Evolutionary conservation across 192 early-diverging fungal species (phyloP), one percentile per base, ranked within the genome.

Genomic region (Coemansia sp.): DNA sequence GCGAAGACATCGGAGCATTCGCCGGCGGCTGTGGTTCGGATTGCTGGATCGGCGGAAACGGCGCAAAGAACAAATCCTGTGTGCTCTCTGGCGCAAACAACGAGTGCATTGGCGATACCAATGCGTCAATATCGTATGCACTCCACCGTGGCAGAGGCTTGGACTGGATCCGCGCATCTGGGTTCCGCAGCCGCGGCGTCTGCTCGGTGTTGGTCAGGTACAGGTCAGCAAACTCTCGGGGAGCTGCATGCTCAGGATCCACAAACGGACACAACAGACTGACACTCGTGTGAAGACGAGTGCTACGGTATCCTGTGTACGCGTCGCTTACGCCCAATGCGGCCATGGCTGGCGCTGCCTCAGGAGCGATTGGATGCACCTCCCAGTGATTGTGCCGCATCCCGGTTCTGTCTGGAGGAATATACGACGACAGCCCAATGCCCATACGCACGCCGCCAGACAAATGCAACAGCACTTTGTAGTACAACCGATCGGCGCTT

Each of bases 341-440:
- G 3, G 68, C 53, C 37, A 61, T 54, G 2, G 67, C 61, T 2
- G 15, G 26, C 0, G 70, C 71, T 20, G 58, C 56, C 34, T 81
- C 79, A 10, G 74, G 79, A 18, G 79, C 79, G 37, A 76, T 81
- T 5, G 79, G 79, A 44, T 76, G 73, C 4, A 81, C 74, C 15
- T 81, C 74, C 79, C 79, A 81, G 36, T 81, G 79, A 38, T 76
- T 81, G 54, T 67, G 73, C 11, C 73, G 69, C 18, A 64, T 37
- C 17, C 79, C 79, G 17, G 56, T 10, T 2, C 25, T 17, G 54
- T 73, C 74, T 3, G 79, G 79, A 21, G 74, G 69, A 17, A 76
- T 76, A 31, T 64, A 75, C 24, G 79, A 63, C 14, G 73, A 81
- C 20, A 81, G 70, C 0, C 79, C 79, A 25, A 81, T 81, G 8